Percentiles rank a stretch among this genome's conserved stretches.
Conservation (phyloP, 176 grass and related monocot genomes). For the Rhynchospora pubera region DNA sequence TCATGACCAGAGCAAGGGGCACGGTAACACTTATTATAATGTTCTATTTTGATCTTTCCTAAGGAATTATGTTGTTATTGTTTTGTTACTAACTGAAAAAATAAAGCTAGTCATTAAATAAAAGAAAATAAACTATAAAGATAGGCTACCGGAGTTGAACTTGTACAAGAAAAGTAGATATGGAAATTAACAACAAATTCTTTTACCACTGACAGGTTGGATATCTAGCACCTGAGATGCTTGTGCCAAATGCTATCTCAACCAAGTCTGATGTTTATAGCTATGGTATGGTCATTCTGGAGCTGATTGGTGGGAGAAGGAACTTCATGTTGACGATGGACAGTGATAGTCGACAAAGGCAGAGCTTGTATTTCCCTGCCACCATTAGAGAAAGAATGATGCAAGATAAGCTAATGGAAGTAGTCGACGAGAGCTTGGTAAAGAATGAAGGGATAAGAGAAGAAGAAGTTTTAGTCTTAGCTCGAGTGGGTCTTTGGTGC, state of each 20-base stretch:
- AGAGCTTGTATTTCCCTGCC: constrained; percentile 23
- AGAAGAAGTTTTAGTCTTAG: constrained; percentile 22
- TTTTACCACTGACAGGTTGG: constrained; percentile 3
- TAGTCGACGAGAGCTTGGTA: constrained; percentile 34
- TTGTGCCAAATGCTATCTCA: constrained; percentile 27
- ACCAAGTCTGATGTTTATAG: constrained; percentile 54
- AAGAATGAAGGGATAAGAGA: constrained; percentile 18
- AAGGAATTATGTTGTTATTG: too few relatives aligned
- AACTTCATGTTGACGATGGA: constrained; percentile 9
- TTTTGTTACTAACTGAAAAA: too few relatives aligned
- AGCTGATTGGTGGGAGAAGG: constrained; percentile 43
- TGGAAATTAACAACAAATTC: too few relatives aligned
- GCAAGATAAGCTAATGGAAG: constrained; percentile 30
- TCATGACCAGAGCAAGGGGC: constrained; percentile 37
- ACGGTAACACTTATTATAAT: constrained; percentile 18
- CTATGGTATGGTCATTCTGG: constrained; percentile 55
- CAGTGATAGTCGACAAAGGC: not conserved
- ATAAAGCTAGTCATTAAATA: too few relatives aligned
- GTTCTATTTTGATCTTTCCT: too few relatives aligned
- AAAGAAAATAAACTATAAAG: too few relatives aligned
- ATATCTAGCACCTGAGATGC: constrained; percentile 51
- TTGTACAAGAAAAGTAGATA: too few relatives aligned
- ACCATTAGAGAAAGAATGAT: constrained; percentile 26
- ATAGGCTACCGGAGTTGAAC: too few relatives aligned
- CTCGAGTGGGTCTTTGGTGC: constrained; percentile 28